Evolutionary conservation across 1,284 basidiomycete species (phyloP).

Genomic region (Flammula alnicola): DNA sequence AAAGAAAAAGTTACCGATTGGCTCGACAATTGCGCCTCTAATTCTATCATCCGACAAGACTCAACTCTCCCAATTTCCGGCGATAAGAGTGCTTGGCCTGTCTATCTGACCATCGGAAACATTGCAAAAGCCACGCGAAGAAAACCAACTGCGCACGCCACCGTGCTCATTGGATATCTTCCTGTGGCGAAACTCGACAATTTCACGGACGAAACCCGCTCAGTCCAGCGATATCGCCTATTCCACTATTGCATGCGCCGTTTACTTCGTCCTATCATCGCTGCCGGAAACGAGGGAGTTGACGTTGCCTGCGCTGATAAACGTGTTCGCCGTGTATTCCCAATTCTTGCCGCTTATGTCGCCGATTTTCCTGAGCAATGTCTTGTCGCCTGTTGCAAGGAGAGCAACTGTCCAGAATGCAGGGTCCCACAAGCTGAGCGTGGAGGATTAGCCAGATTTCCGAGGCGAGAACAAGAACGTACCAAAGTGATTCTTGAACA

Average conservation of each 20-base stretch:
- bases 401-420: conserved; percentile 37
- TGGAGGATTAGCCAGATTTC: conserved; percentile 18
- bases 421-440: conserved; percentile 20
- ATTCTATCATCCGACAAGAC: conserved; percentile 48
- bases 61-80: conserved; percentile 33
- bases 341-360: conserved; percentile 19
- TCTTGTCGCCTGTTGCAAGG: conserved; percentile 36
- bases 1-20: conserved; percentile 31
- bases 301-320: conserved; percentile 41
- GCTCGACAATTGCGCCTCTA: conserved; percentile 37
- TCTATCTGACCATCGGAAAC: conserved; percentile 45
- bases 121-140: conserved; percentile 33
- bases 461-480: neutral
- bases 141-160: conserved; percentile 14
- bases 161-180: conserved; percentile 44
- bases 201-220: conserved; percentile 29
- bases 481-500: neutral
- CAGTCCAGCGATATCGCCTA: conserved; percentile 26
- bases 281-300: conserved; percentile 38
- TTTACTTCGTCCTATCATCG: conserved; percentile 35
- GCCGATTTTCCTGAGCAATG: conserved; percentile 51
- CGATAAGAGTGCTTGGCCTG: conserved; percentile 40
- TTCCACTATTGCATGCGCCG: conserved; percentile 45
- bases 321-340: conserved; percentile 30
- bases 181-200: conserved; percentile 43